These are phyloP conservation scores for Didymella segeticola DNA, from an alignment of 2,329 filamentous ascomycete genomes.

Conservation along the genomic window DNA sequence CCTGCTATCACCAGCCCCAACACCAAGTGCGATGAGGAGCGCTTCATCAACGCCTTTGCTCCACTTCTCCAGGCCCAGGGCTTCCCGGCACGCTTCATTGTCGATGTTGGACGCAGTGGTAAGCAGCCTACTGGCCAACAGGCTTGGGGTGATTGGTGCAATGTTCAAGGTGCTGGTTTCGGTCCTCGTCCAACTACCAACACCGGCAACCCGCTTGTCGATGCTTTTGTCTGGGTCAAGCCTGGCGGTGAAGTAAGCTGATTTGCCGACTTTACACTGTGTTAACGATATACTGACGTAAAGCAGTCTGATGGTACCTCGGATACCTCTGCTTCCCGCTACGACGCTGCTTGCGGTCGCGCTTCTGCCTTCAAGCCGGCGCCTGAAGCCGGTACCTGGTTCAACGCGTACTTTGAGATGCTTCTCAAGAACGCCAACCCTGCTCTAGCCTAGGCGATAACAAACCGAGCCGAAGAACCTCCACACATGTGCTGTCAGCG, in stretches of 20 bases:
- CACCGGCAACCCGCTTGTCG: slow-evolving; percentile 65
- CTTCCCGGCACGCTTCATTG: slow-evolving; percentile 62
- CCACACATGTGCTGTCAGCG: background rate
- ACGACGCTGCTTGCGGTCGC: slow-evolving; percentile 63
- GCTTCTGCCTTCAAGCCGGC: slow-evolving; percentile 66
- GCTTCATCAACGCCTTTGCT: slow-evolving; percentile 59
- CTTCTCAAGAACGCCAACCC: slow-evolving; percentile 47
- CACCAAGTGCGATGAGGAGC: slow-evolving; percentile 61
- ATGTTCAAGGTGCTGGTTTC: slow-evolving; percentile 68
- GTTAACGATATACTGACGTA: background rate
- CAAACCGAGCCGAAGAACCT: too few relatives aligned
- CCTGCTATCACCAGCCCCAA: slow-evolving; percentile 55
- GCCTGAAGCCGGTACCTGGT: slow-evolving; percentile 74
- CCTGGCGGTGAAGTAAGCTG: slow-evolving; percentile 61
- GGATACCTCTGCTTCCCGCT: slow-evolving; percentile 54
- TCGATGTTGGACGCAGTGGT: slow-evolving; percentile 64
- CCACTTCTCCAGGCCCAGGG: slow-evolving; percentile 57
- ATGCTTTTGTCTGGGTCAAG: slow-evolving; percentile 76
- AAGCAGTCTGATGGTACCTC: slow-evolving; percentile 54
- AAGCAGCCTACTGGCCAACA: slow-evolving; percentile 64
- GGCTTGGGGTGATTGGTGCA: slow-evolving; percentile 73
- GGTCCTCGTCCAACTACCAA: slow-evolving; percentile 68
- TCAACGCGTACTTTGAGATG: slow-evolving; percentile 56
- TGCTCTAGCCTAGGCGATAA: slow-evolving; percentile 23
- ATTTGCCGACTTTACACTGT: too few relatives aligned